Evolutionary conservation across 2,329 filamentous ascomycete genomes (phyloP).

Genomic region (Stachybotrys chartarum): DNA sequence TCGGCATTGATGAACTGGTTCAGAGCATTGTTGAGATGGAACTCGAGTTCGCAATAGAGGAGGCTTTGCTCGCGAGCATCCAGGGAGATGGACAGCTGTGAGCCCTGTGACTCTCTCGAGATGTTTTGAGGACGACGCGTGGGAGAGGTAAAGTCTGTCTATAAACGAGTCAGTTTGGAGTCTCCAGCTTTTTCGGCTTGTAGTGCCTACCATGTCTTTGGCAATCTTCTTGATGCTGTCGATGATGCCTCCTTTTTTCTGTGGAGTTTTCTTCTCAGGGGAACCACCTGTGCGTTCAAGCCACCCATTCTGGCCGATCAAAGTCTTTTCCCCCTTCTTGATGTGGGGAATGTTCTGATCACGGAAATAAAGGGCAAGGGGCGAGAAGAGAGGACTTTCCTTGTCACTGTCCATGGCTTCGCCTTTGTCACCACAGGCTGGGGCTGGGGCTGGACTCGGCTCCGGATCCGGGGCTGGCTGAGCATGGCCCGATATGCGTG

Average conservation of each 20-base stretch:
- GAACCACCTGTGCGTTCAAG: constrained; percentile 35
- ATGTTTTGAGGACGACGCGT: constrained; percentile 22
- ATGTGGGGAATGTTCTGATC: constrained; percentile 26
- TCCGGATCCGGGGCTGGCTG: constrained; percentile 4
- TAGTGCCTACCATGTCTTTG: constrained; percentile 40
- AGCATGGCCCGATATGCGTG: neutral
- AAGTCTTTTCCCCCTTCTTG: constrained; percentile 38
- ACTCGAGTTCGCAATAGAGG: constrained; percentile 53
- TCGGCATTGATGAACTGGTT: constrained; percentile 46
- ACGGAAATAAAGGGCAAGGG: constrained; percentile 34
- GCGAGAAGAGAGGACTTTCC: constrained; percentile 28
- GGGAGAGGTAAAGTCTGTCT: constrained; percentile 29
- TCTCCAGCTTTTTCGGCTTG: neutral
- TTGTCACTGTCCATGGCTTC: constrained; percentile 1
- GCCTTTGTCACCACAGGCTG: neutral
- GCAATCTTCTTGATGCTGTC: constrained; percentile 45
- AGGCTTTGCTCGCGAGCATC: constrained; percentile 50
- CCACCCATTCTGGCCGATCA: constrained; percentile 52
- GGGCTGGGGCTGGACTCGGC: neutral
- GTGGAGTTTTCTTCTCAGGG: constrained; percentile 14
- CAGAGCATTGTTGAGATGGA: constrained; percentile 41
- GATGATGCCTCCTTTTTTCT: constrained; percentile 35
- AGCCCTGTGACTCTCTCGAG: constrained; percentile 17
- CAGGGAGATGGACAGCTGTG: constrained; percentile 40
- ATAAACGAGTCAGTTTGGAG: constrained; percentile 2